These are phyloP conservation scores for Misopates orontium DNA, from an alignment of 257 asterid species.

Conservation along the genomic window DNA sequence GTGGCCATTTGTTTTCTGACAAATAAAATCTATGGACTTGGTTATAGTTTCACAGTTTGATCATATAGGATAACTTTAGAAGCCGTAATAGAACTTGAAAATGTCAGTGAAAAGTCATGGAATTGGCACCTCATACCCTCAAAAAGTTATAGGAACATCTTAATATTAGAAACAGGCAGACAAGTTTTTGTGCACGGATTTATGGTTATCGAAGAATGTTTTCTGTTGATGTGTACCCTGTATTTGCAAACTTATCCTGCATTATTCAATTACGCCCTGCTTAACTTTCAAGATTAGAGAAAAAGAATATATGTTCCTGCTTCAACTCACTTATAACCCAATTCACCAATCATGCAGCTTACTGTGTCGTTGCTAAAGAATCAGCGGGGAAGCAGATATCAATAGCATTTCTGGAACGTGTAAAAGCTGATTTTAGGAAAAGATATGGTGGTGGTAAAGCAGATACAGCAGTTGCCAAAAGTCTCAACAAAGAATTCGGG, in stretches of 20 bases:
- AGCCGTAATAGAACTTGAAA: background rate
- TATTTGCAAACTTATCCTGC: background rate
- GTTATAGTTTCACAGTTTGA: background rate
- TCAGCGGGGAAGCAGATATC: conserved; percentile 89
- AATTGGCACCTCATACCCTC: background rate
- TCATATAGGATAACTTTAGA: background rate
- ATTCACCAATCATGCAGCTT: conserved; percentile 52
- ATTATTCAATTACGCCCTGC: background rate
- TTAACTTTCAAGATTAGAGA: background rate
- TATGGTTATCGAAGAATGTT: background rate
- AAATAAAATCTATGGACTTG: background rate
- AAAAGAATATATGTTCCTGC: background rate
- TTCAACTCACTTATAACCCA: background rate
- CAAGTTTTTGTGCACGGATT: background rate
- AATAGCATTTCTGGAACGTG: conserved; percentile 78
- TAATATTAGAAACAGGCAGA: background rate
- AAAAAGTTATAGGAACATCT: background rate
- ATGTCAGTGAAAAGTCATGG: background rate
- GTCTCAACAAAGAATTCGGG: conserved; percentile 95
- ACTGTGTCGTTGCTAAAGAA: conserved; percentile 91
- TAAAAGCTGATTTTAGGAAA: conserved; percentile 83
- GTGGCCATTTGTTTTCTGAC: background rate
- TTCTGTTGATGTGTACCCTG: background rate
- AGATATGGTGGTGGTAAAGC: conserved; percentile 97
- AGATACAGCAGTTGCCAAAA: conserved; percentile 78